Percentiles rank a stretch among this genome's conserved stretches.
Evolutionary conservation across 805 yeast species (phyloP).

Genomic region (Monosporozyma aquatica): DNA sequence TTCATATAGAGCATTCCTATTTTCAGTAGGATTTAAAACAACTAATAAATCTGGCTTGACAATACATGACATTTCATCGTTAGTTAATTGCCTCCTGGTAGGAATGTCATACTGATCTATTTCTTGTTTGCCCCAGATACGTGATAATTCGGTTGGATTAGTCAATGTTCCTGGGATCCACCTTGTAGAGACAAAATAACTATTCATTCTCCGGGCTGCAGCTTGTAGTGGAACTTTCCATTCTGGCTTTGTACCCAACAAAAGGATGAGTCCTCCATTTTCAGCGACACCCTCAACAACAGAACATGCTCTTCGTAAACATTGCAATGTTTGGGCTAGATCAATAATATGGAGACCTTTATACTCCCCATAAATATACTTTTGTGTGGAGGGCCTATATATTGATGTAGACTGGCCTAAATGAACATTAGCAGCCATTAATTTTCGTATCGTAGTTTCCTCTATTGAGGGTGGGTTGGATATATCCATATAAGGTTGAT

Average conservation of each 20-base stretch:
- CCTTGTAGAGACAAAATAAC: constrained; percentile 70
- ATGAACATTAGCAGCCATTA: constrained; percentile 90
- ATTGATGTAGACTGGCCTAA: constrained; percentile 80
- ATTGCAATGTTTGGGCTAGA: constrained; percentile 68
- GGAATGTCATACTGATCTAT: constrained; percentile 65
- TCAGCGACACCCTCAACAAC: constrained; percentile 77
- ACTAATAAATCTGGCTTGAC: constrained; percentile 86
- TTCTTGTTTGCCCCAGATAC: constrained; percentile 57
- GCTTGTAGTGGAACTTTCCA: constrained; percentile 64
- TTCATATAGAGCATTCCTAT: constrained; percentile 70
- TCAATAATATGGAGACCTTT: constrained; percentile 89
- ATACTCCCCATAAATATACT: constrained; percentile 79
- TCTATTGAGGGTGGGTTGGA: constrained; percentile 47
- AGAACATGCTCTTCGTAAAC: constrained; percentile 71
- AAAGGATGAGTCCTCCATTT: constrained; percentile 77
- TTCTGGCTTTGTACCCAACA: constrained; percentile 76
- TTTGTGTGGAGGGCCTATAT: constrained; percentile 76
- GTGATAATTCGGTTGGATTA: constrained; percentile 60
- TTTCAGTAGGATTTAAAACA: constrained; percentile 79
- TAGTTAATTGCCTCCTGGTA: constrained; percentile 49
- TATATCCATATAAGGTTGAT: constrained; percentile 60
- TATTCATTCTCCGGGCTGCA: constrained; percentile 71
- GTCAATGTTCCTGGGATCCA: constrained; percentile 97
- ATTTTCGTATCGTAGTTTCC: constrained; percentile 55
- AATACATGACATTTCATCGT: constrained; percentile 41